Evolutionary conservation across 164 flowering plant species (phyloP), one percentile per base, ranked within the genome.

Genomic region (Pachysandra terminalis): DNA sequence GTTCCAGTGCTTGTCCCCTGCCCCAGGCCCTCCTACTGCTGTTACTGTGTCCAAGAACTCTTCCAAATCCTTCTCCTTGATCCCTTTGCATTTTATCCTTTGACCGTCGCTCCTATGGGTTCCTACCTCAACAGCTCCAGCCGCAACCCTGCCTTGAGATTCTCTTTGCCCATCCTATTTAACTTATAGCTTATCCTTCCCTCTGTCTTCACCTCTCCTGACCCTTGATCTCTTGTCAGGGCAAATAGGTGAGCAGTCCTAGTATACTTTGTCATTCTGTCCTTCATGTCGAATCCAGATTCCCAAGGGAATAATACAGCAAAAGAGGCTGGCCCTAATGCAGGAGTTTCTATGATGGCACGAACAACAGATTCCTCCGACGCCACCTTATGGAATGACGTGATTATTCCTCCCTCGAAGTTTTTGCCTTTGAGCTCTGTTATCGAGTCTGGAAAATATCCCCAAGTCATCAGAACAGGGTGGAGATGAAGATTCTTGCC

Each of bases 351-450:
- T 54, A 82, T 73, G 25, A 82, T 28, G 56, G 87, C 83, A 66
- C 68, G 74, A 1, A 76, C 67, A 5, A 75, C 62, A 8, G 70
- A 60, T 22, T 69, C 61, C 45, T 70, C 71, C 28, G 73, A 32
- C 0, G 48, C 70, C 41, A 83, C 83, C 51, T 80, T 80, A 53
- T 83, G 84, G 2, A 81, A 67, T 2, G 89, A 82, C 8, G 89
- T 87, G 56, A 87, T 85, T 57, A 87, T 81, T 3, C 89, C 91
- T 8, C 91, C 89, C 60, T 87, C 84, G 24, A 79, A 82, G 10
- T 7, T 26, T 69, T 79, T 82, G 3, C 82, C 82, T 64, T 23
- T 53, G n/a, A 80, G 58, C 26, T 71, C 78, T 5, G 78, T 62
- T 24, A 57, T 68, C 16, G 79, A 61, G 0, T 80, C 83, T 1